Evolutionary conservation across 495 filamentous ascomycete genomes (phyloP), one percentile per base, ranked within the genome.

Genomic region (Xylaria venustula): DNA sequence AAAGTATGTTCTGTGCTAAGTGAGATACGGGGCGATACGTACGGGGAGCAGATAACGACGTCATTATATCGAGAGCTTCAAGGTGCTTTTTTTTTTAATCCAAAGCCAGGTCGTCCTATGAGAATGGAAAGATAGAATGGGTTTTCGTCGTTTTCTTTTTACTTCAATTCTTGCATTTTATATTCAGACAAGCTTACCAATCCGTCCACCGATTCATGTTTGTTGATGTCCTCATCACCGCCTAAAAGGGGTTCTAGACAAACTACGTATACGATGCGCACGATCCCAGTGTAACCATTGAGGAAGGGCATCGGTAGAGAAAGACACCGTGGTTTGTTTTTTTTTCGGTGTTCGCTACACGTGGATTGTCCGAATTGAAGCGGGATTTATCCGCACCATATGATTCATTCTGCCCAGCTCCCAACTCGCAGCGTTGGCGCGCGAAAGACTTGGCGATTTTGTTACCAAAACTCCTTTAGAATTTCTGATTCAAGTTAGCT

Each of bases 321-420:
- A 3, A 28, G 36, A 5, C 36, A 14, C 20, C 15, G 22, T 52
- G 22, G 28, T 22, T 17, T 52, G n/a, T n/a, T n/a, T n/a, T n/a
- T n/a, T 54, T 54, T 40, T 40, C 37, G 51, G 51, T 54, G 51
- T 54, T 54, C 51, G 51, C 51, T 17, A 19, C 51, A 26, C 23
- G 7, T 42, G n/a, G 23, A 37, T 54, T 41, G 51, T 54, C 51
- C 51, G 51, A 54, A 32, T 9, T 14, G 32, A 40, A 19, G 40
- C 30, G 50, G 25, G 14, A 15, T 36, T 4, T 52, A 23, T 34
- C 15, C 19, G 15, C 17, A 52, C 19, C 32, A 22, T 40, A 17
- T 28, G 6, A 25, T 32, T 14, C 19, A 6, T 9, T 50, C 3
- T 2, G n/a, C 12, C 32, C 25, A 28, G 12, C 17, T 2, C 7